These are phyloP conservation scores for Eutrema salsugineum DNA, from an alignment of 441 rosid genomes.

Conservation along the genomic window DNA sequence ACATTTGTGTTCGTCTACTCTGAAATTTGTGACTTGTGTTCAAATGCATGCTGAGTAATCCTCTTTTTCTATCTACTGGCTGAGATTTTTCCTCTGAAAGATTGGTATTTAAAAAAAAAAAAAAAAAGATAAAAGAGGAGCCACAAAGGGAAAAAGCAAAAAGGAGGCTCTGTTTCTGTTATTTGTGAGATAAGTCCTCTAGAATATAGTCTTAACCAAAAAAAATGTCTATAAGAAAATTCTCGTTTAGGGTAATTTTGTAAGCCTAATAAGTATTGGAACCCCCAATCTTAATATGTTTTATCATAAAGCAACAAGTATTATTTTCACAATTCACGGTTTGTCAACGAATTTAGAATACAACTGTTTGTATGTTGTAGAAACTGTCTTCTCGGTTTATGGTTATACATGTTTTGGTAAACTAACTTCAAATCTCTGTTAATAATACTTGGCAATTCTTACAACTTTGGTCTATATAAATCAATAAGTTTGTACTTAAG, in stretches of 20 bases:
- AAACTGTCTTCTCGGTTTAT: background rate
- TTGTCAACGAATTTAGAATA: no score
- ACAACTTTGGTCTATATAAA: background rate
- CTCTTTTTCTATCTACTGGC: slow-evolving; percentile 19
- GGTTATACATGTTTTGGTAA: background rate
- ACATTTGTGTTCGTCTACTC: slow-evolving; percentile 7
- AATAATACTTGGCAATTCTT: background rate
- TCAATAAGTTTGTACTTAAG: background rate
- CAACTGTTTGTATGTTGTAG: no score
- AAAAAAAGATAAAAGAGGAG: background rate
- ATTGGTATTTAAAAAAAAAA: background rate
- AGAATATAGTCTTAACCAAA: background rate
- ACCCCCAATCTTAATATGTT: no score
- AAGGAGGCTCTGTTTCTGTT: background rate
- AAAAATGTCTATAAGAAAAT: no score
- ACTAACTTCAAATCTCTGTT: background rate
- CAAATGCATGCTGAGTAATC: slow-evolving; percentile 21
- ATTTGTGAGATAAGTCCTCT: background rate
- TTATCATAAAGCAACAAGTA: no score
- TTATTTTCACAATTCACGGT: no score
- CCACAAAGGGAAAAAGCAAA: background rate
- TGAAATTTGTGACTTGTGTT: slow-evolving; percentile 16
- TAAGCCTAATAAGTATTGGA: no score
- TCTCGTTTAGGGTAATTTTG: no score
- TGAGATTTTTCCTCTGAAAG: slow-evolving; percentile 10